Percentiles rank a stretch among this genome's conserved stretches.
phyloP scores from a whole-genome alignment of 768 basidiomycete species.

The Rhodotorula babjevae region DNA sequence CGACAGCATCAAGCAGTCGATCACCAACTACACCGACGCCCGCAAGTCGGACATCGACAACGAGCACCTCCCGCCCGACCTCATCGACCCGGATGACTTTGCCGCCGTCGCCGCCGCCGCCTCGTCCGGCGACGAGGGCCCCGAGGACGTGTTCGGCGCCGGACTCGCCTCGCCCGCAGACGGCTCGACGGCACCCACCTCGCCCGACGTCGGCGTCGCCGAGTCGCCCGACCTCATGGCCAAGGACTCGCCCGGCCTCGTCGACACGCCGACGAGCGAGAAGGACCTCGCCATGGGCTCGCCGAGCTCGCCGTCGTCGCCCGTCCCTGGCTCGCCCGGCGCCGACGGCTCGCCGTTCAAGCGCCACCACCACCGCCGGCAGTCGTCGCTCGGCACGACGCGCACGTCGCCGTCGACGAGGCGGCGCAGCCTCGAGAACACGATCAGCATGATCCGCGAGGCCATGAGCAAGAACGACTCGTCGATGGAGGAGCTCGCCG shows the following conservation, averaged over 20 bases:
- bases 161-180: conserved; percentile 43
- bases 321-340: conserved; percentile 22
- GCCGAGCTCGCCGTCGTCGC: background rate
- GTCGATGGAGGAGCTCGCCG: conserved; percentile 41
- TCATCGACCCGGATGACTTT: conserved; percentile 61
- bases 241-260: conserved; percentile 13
- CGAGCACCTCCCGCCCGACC: conserved; percentile 92
- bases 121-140: conserved; percentile 24
- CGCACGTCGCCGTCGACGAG: conserved; percentile 91
- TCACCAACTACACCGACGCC: conserved; percentile 88
- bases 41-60: conserved; percentile 82
- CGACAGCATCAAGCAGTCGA: conserved; percentile 92
- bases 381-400: conserved; percentile 86
- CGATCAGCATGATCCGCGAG: conserved; percentile 89
- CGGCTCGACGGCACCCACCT: conserved; percentile 42
- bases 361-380: conserved; percentile 64
- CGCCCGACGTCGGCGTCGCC: conserved; percentile 35
- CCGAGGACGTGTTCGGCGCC: conserved; percentile 21
- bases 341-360: conserved; percentile 58
- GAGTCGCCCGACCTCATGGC: background rate
- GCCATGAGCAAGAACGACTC: conserved; percentile 60
- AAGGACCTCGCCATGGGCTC: conserved; percentile 11
- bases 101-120: conserved; percentile 31
- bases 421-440: conserved; percentile 86
- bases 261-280: conserved; percentile 47